Percentiles rank a stretch among this genome's conserved stretches.
Evolutionary conservation across 345 rosid species (phyloP).

Genomic region (Clarkia xantiana): DNA sequence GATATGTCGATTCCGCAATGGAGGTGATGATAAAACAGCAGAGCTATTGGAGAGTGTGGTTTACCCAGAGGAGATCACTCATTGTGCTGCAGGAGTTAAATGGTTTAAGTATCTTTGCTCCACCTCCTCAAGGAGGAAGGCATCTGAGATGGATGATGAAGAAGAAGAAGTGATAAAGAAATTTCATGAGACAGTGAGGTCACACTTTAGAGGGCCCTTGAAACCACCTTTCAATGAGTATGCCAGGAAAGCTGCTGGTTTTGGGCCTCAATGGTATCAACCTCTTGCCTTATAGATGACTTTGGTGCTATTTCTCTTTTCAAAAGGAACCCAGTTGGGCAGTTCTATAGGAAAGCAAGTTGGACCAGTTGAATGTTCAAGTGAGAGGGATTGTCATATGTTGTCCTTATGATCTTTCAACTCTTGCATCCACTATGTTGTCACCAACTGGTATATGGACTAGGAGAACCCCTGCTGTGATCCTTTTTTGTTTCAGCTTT

Average conservation of each 20-base stretch:
- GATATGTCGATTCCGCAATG: conserved; percentile 63
- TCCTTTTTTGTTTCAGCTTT: too few species aligned
- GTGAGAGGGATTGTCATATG: too few species aligned
- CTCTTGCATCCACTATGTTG: too few species aligned
- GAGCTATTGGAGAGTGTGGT: conserved; percentile 55
- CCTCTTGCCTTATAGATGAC: too few species aligned
- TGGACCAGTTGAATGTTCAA: too few species aligned
- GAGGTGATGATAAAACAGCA: conserved; percentile 70
- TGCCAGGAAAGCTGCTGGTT: conserved; percentile 91
- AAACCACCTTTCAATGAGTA: conserved; percentile 83
- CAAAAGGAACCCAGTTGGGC: too few species aligned
- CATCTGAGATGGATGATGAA: conserved; percentile 18
- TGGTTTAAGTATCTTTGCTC: conserved; percentile 75
- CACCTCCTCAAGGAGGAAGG: conserved; percentile 24
- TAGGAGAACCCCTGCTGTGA: too few species aligned
- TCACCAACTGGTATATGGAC: too few species aligned
- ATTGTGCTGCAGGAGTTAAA: conserved; percentile 85
- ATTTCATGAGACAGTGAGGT: conserved; percentile 55
- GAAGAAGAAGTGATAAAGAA: conserved; percentile 41
- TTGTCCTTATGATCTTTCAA: too few species aligned
- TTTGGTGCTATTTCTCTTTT: too few species aligned
- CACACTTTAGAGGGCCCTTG: conserved; percentile 79
- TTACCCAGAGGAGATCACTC: conserved; percentile 86
- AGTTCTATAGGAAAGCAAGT: too few species aligned
- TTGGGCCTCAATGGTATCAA: conserved; percentile 75